Evolutionary conservation across 1,284 basidiomycete genomes (phyloP).

Genomic region (Ceratobasidium sp.): DNA sequence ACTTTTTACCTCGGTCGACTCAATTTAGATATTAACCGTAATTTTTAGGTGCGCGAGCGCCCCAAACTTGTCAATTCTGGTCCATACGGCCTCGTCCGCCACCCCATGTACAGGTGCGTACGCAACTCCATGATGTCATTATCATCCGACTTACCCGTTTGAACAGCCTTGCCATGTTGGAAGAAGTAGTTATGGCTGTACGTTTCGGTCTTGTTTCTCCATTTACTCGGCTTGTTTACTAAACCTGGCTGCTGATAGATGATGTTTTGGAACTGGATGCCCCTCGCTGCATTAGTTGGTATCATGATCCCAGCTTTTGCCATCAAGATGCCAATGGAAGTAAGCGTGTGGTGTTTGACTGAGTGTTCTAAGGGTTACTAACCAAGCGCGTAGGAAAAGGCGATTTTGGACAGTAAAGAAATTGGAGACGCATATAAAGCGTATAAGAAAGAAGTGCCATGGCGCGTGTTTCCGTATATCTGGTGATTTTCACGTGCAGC

Average conservation of each 20-base stretch:
- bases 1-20: no score
- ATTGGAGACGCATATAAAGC: constrained; percentile 17
- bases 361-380: not conserved
- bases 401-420: constrained; percentile 16
- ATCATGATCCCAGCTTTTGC: not conserved
- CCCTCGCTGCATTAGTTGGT: not conserved
- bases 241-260: not conserved
- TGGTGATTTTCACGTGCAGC: not conserved
- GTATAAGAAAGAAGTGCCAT: no score
- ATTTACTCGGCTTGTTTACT: not conserved
- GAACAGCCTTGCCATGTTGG: constrained; percentile 2
- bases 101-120: constrained; percentile 21
- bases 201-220: not conserved
- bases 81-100: not conserved
- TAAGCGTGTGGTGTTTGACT: not conserved
- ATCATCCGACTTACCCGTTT: not conserved
- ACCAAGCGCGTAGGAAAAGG: constrained; percentile 20
- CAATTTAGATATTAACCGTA: no score
- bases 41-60: not conserved
- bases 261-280: constrained; percentile 23
- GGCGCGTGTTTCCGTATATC: constrained; percentile 21
- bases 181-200: not conserved
- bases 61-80: not conserved
- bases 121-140: no score
- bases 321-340: constrained; percentile 39